Percentiles rank a stretch among this genome's conserved stretches.
phyloP scores from a whole-genome alignment of 371 early-diverging fungal species.

The Mortierella sp. region DNA sequence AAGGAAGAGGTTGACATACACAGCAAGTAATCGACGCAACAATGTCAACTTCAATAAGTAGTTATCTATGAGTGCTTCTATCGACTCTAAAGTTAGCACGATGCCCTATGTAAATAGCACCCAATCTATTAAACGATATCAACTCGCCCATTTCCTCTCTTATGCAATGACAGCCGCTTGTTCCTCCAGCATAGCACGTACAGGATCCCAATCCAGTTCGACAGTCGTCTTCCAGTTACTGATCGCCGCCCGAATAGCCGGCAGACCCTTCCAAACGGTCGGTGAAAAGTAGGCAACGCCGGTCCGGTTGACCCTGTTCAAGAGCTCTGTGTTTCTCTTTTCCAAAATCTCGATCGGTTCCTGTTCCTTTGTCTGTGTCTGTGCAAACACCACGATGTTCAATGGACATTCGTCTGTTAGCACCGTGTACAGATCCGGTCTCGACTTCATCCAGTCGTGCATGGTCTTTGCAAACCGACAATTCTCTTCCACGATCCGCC shows the following conservation, averaged over 20 bases:
- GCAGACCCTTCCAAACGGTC: slow-evolving; percentile 55
- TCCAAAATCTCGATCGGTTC: slow-evolving; percentile 6
- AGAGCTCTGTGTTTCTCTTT: slow-evolving; percentile 27
- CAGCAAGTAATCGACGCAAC: too few species aligned
- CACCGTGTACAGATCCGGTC: slow-evolving; percentile 35
- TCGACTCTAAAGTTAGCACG: slow-evolving; percentile 42
- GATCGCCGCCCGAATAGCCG: slow-evolving; percentile 58
- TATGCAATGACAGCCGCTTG: slow-evolving; percentile 2
- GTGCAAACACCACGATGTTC: slow-evolving; percentile 60
- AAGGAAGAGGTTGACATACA: too few species aligned
- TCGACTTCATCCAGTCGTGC: slow-evolving; percentile 56
- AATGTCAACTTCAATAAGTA: too few species aligned
- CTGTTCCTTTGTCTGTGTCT: background rate
- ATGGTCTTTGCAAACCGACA: slow-evolving; percentile 55
- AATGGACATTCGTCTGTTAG: slow-evolving; percentile 40
- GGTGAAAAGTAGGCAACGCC: slow-evolving; percentile 57
- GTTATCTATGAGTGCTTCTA: background rate
- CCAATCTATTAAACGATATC: too few species aligned
- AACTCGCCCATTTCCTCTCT: background rate
- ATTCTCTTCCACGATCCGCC: slow-evolving; percentile 55
- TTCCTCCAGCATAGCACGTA: slow-evolving; percentile 29
- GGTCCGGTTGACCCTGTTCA: slow-evolving; percentile 51
- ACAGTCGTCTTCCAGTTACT: slow-evolving; percentile 62
- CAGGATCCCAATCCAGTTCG: slow-evolving; percentile 48
- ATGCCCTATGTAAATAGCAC: too few species aligned